Base-by-base conservation (phyloP, 306 rosid genomes). In the Prunus mira region DNA sequence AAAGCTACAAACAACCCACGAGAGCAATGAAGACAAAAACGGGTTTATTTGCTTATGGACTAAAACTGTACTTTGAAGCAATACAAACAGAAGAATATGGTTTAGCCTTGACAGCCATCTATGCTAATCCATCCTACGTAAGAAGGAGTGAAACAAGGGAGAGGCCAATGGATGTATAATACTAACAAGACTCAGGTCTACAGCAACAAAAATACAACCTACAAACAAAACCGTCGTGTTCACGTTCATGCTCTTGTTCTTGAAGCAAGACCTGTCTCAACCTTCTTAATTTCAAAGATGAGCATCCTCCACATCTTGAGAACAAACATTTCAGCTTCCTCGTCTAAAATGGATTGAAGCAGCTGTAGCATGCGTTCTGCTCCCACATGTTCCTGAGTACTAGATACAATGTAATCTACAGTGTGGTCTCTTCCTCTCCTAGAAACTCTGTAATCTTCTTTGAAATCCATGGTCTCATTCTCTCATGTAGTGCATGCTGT, bases 301-400 rank as follows among this genome's bases (percentile, higher is more conserved):
- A 96, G 99, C 98, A 92, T 92, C 80, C 99, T 92, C 99, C 99
- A 96, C 99, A 96, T 96, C 90, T 96, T 96, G 76, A 96, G 96
- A 79, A 96, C 99, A 18, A 96, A 93, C 99, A 96, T 92, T 85
- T 96, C 99, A 34, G 99, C 98, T 88, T 96, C 99, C 69, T 96
- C 99, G 52, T 96, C 99, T 79, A 96, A 83, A 82, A 96, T 96
- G 70, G 90, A 80, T 80, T 96, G 98, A 79, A 96, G 98, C 74
- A 89, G 86, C 82, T 91, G 98, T 80, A 96, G 92, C 98, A 96
- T 96, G 69, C 90, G 89, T n/a, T 93, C 88, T 22, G 99, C 98
- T 80, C 93, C 91, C 71, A 91, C 91, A 75, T 96, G 99, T 46
- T 96, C 94, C 76, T 87, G 97, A 46, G 97, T 96, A 58, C 99